Evolutionary conservation across 352 stramenopile species (phyloP), one percentile per base, ranked within the genome.

Genomic region (Pythium chondricola): DNA sequence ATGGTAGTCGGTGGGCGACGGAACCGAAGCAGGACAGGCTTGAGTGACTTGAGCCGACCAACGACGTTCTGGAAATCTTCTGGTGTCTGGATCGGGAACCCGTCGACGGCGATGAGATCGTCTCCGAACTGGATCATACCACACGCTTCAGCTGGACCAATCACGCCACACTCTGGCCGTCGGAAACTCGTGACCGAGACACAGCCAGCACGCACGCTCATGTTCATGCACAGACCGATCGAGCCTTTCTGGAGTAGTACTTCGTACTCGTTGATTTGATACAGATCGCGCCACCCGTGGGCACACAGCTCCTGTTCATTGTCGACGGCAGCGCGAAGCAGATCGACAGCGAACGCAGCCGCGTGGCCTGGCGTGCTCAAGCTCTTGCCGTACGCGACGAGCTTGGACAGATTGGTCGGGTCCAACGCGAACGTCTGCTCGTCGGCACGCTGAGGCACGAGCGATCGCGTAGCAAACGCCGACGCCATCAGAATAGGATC

Each of bases 161-260:
- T 80, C 50, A 92, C 69, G 18, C 65, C 64, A 11, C 67, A 56
- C n/a, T 87, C 74, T 3, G 83, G 83, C 4, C 82, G 79, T 5
- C 83, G 76, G 48, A 94, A 94, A 33, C 83, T 88, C 22, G 82
- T 89, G 22, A 94, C 81, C 0, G 71, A 83, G 33, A 94, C 80
- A 7, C 77, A 88, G 9, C 81, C 80, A 48, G 79, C 59, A 11
- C 83, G 75, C 48, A 94, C 78, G 49, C 81, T 92, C 83, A 94
- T 94, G 59, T 94, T 94, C 83, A 94, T 94, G 55, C 83, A 94
- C 25, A 94, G 64, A 2, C 83, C 83, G 36, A 91, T 87, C 10
- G 73, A 86, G 43, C 83, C 83, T 52, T 94, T 94, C 61, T 92
- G 78, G 47, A 94, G 68, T 55, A 90, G 41, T 27, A 94, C 81